Evolutionary conservation across 2,329 filamentous ascomycete species (phyloP), one percentile per base, ranked within the genome.

Genomic region (Verticillium longisporum): DNA sequence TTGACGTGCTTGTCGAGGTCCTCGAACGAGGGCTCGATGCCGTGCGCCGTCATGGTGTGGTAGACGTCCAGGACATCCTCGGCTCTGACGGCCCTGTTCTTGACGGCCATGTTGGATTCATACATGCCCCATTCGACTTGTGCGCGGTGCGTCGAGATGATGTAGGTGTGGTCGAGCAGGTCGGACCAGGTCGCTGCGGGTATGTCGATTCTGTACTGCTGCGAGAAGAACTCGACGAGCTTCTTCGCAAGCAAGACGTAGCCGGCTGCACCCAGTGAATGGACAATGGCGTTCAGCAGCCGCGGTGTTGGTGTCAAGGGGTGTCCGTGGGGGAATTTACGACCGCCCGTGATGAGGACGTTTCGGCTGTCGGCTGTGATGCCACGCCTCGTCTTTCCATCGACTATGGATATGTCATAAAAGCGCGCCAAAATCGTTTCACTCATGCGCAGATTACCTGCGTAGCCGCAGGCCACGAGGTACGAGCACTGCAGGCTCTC

Each of bases 221-320:
- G 74, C 0, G 89, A 88, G 56, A 93, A 71, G 66, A 83, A 83
- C 62, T 89, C 81, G 13, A 92, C 74, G 0, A 89, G 68, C 50
- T 82, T 78, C 32, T 88, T 68, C 13, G 85, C 89, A 1, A 80
- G 76, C 1, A 78, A 70, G 4, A 92, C 78, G 60, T 88, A 79
- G 56, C 83, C 86, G 72, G 88, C 90, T 63, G 80, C 81, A n/a
- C 88, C 83, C 64, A 88, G 90, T 1, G 80, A 77, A 68, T 91
- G 86, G 6, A 88, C 87, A n/a, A 93, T 75, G 9, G 87, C 82
- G 60, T 83, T 78, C 26, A 94, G 78, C 0, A 93, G 77, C 2
- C 77, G 75, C 7, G 71, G 64, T 0, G 83, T 85, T 2, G 91
- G 90, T 58, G 78, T 75, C 36, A 88, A 71, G 7, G 83, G 80